Base-by-base conservation (phyloP, 331 rosid species). In the Quercus phellos region DNA sequence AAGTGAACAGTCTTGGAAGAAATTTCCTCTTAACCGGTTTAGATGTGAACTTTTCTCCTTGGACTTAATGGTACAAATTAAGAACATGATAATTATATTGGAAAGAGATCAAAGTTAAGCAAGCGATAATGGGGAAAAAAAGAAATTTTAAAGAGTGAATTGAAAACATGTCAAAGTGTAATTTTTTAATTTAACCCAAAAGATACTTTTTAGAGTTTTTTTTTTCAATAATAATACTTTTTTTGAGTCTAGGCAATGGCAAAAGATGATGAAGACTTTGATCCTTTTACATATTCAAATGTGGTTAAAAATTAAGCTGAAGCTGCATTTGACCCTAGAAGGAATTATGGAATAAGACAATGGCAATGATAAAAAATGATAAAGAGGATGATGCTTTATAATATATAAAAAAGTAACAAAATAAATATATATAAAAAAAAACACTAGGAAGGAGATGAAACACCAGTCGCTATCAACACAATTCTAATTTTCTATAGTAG, bases 201-300 rank as follows among this genome's bases (percentile, higher is more conserved):
- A 38, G 46, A 38, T 38, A 38, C 46, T 38, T 38, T 38, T 38
- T 7, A 2, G 46, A 38, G 46, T 35, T 2, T 34, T 34, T 5
- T 7, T 38, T 38, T 38, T 38, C 8, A 38, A 38, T 38, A 38
- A 38, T 38, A 38, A 38, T 38, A 7, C 46, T 2, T 38, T 8
- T 38, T 19, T 9, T 9, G 24, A 21, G 18, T 10, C 5, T 2
- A 21, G 66, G 5, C 66, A 58, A 2, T 38, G 46, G n/a, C 22
- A 46, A 18, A 54, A 55, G 51, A 42, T 66, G 55, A 72, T 67
- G 26, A 73, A 70, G 80, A 64, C 55, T 78, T 79, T 79, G 77
- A 74, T 79, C 68, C 12, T 38, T 87, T 70, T 59, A 54, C 71
- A 73, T 30, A 67, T 78, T 24, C 76, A 53, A 73, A 64, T 26